phyloP scores from a whole-genome alignment of 805 yeast genomes.

The Nakazawaea peltata region DNA sequence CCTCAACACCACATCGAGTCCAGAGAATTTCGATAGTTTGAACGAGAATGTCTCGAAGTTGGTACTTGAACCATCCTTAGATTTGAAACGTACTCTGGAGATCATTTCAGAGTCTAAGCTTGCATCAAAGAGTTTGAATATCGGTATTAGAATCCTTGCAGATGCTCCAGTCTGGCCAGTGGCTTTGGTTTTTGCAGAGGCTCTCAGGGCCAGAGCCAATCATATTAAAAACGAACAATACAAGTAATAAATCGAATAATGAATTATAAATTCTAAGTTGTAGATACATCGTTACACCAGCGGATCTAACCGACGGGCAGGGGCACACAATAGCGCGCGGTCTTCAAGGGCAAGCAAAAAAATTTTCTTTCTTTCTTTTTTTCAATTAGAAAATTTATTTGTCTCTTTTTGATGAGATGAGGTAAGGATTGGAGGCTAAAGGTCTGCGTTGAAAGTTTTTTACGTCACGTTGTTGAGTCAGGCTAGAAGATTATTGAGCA shows the following conservation, averaged over 20 bases:
- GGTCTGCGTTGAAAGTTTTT: too few relatives aligned
- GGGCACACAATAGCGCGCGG: too few relatives aligned
- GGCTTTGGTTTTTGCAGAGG: conserved; percentile 73
- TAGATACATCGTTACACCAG: too few relatives aligned
- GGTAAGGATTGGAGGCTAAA: too few relatives aligned
- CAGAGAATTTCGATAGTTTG: conserved; percentile 41
- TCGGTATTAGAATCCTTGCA: conserved; percentile 70
- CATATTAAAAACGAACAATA: neutral
- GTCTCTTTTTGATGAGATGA: too few relatives aligned
- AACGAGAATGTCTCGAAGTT: conserved; percentile 43
- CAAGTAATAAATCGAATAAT: too few relatives aligned
- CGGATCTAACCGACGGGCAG: too few relatives aligned
- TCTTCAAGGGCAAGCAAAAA: too few relatives aligned
- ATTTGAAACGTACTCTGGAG: conserved; percentile 33
- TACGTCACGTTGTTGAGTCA: neutral
- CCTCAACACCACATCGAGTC: conserved; percentile 37
- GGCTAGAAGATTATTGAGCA: neutral
- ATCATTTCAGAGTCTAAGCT: conserved; percentile 42
- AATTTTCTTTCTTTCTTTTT: too few relatives aligned
- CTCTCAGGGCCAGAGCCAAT: conserved; percentile 58
- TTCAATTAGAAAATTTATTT: too few relatives aligned
- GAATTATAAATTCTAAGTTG: too few relatives aligned
- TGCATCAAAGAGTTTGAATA: conserved; percentile 49
- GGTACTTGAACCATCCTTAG: conserved; percentile 36
- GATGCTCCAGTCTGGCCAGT: conserved; percentile 88